phyloP scores from a whole-genome alignment of 2,329 filamentous ascomycete genomes.

The Orbilia ellipsospora region DNA sequence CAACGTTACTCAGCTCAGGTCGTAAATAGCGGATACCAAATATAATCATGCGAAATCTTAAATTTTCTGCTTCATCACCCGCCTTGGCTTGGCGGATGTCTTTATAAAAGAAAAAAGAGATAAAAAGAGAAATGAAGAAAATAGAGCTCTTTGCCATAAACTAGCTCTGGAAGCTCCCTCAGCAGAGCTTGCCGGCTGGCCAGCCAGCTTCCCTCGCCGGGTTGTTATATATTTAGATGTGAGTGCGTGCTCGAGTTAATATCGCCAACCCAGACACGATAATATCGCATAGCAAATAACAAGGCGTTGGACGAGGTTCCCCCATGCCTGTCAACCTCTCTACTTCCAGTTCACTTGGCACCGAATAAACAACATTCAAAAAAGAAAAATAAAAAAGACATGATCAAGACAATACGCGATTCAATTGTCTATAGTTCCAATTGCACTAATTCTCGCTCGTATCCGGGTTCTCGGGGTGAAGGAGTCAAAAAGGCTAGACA shows the following conservation, averaged over 20 bases:
- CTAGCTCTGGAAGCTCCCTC: constrained; percentile 16
- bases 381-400: constrained; percentile 1
- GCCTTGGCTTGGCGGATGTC: constrained; percentile 22
- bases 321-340: constrained; percentile 11
- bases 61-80: constrained; percentile 44
- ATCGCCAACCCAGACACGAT: constrained; percentile 29
- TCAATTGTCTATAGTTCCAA: too few relatives aligned
- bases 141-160: constrained; percentile 1
- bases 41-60: constrained; percentile 1
- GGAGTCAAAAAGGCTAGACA: constrained; percentile 1
- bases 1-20: too few relatives aligned
- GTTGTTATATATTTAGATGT: constrained; percentile 49
- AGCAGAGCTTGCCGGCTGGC: background rate
- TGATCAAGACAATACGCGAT: background rate
- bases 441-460: background rate
- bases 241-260: constrained; percentile 20
- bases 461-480: background rate
- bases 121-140: background rate
- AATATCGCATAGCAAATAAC: background rate
- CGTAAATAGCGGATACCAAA: too few relatives aligned
- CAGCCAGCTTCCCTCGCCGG: constrained; percentile 17
- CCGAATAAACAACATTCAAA: background rate
- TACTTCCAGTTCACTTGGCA: too few relatives aligned
- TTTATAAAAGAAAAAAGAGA: constrained; percentile 17
- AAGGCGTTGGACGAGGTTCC: constrained; percentile 7